Conservation (phyloP, 2,329 filamentous ascomycete genomes). For the Cladosporium halotolerans region DNA sequence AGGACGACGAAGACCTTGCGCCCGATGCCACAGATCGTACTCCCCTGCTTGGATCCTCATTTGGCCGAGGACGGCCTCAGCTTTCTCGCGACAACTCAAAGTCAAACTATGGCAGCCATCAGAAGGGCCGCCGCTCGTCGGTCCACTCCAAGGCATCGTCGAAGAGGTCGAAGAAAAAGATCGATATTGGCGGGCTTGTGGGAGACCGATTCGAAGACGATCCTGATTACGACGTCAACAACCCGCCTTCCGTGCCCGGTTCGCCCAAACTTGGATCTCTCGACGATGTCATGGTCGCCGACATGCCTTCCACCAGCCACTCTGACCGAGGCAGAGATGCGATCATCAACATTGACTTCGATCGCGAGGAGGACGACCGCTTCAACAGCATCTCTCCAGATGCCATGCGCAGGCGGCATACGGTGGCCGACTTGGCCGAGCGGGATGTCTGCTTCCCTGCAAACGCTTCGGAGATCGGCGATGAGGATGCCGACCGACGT, state of each 20-base stretch:
- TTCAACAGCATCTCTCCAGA: slow-evolving; percentile 28
- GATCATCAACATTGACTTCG: slow-evolving; percentile 46
- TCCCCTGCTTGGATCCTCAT: slow-evolving; percentile 44
- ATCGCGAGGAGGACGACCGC: slow-evolving; percentile 16
- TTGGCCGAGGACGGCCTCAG: slow-evolving; percentile 26
- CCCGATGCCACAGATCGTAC: slow-evolving; percentile 46
- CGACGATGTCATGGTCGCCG: slow-evolving; percentile 63
- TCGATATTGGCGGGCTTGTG: background rate
- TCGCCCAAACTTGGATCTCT: slow-evolving; percentile 51
- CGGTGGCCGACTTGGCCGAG: slow-evolving; percentile 59
- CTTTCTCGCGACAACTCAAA: slow-evolving; percentile 25
- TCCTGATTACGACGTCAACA: slow-evolving; percentile 56
- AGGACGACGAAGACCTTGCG: slow-evolving; percentile 45
- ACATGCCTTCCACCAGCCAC: slow-evolving; percentile 46
- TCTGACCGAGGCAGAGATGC: slow-evolving; percentile 39
- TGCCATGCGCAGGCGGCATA: slow-evolving; percentile 39
- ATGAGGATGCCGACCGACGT: slow-evolving; percentile 38
- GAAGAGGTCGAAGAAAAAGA: slow-evolving; percentile 10
- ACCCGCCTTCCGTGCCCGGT: slow-evolving; percentile 56
- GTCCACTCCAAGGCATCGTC: slow-evolving; percentile 23
- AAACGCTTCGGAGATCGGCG: slow-evolving; percentile 71
- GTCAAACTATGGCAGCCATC: slow-evolving; percentile 25
- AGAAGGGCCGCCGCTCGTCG: slow-evolving; percentile 26
- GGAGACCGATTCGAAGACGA: slow-evolving; percentile 18
- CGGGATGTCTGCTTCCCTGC: slow-evolving; percentile 91